These are phyloP conservation scores for Coleophoma cylindrospora DNA, from an alignment of 2,329 filamentous ascomycete species.

Conservation along the genomic window DNA sequence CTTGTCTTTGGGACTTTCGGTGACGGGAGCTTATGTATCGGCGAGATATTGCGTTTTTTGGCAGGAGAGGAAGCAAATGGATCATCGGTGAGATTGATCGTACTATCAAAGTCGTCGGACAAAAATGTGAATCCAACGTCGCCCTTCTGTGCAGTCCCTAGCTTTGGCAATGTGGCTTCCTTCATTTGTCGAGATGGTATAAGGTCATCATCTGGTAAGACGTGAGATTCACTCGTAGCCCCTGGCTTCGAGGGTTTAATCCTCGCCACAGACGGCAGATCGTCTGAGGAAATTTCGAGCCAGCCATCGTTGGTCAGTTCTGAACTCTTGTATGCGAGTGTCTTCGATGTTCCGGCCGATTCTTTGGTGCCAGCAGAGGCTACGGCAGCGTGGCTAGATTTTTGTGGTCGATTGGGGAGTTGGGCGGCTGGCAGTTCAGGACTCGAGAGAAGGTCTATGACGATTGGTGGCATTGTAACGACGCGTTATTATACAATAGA, in stretches of 20 bases:
- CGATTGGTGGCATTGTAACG: constrained; percentile 26
- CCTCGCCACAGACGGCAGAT: neutral
- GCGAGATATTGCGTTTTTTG: constrained; percentile 26
- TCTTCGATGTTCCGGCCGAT: neutral
- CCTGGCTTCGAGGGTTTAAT: neutral
- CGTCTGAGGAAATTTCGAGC: neutral
- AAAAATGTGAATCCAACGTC: constrained; percentile 26
- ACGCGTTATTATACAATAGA: no score
- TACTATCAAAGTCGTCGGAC: constrained; percentile 38
- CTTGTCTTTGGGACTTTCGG: constrained; percentile 3
- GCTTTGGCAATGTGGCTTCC: constrained; percentile 3
- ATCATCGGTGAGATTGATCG: constrained; percentile 31
- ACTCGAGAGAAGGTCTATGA: constrained; percentile 25
- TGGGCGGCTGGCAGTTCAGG: neutral
- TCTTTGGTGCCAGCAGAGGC: no score
- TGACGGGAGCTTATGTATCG: constrained; percentile 6
- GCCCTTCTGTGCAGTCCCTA: neutral
- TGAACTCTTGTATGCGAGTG: neutral
- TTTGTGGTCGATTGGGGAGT: neutral
- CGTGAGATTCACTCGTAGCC: no score
- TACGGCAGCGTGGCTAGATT: neutral
- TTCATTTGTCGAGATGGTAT: neutral
- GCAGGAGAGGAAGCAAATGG: constrained; percentile 16
- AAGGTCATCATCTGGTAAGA: neutral
- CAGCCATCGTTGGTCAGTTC: neutral